Evolutionary conservation across 2,329 filamentous ascomycete species (phyloP).

Genomic region (Colletotrichum limetticola): DNA sequence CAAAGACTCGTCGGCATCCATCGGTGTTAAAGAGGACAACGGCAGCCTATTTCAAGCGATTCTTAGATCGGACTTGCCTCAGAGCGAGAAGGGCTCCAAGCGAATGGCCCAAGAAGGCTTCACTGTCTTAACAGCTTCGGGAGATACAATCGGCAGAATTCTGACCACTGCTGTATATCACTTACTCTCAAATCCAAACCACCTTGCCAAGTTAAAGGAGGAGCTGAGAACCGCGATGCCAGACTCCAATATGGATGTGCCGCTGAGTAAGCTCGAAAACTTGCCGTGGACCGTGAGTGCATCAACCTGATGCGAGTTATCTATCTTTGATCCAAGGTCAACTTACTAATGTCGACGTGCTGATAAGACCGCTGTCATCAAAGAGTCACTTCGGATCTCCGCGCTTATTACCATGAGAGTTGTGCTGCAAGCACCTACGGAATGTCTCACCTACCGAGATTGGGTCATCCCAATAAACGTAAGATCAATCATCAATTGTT

Average conservation of each 20-base stretch:
- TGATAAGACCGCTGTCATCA: not conserved
- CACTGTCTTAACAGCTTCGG: slow-evolving; percentile 47
- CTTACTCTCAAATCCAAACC: slow-evolving; percentile 45
- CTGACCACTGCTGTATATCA: slow-evolving; percentile 48
- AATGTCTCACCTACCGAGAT: not conserved
- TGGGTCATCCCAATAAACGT: not conserved
- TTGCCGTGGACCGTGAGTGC: slow-evolving; percentile 41
- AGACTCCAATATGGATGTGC: not conserved
- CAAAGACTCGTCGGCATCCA: not conserved
- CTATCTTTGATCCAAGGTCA: not conserved
- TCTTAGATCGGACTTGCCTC: slow-evolving; percentile 43
- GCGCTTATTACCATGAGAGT: not conserved
- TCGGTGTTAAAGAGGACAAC: too few species aligned
- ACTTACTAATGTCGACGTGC: not conserved
- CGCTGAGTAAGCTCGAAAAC: slow-evolving; percentile 42
- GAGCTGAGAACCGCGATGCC: slow-evolving; percentile 43
- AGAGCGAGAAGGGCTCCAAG: not conserved
- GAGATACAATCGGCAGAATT: slow-evolving; percentile 48
- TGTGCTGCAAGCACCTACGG: not conserved
- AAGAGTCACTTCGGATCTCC: not conserved
- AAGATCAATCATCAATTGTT: not conserved
- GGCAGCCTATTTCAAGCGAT: slow-evolving; percentile 39
- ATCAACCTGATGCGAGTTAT: not conserved
- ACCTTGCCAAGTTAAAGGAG: slow-evolving; percentile 42
- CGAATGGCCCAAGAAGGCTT: slow-evolving; percentile 49